Percentiles rank a stretch among this genome's conserved stretches.
Evolutionary conservation across 2,329 filamentous ascomycete species (phyloP).

Genomic region (Lasiodiplodia citricola): DNA sequence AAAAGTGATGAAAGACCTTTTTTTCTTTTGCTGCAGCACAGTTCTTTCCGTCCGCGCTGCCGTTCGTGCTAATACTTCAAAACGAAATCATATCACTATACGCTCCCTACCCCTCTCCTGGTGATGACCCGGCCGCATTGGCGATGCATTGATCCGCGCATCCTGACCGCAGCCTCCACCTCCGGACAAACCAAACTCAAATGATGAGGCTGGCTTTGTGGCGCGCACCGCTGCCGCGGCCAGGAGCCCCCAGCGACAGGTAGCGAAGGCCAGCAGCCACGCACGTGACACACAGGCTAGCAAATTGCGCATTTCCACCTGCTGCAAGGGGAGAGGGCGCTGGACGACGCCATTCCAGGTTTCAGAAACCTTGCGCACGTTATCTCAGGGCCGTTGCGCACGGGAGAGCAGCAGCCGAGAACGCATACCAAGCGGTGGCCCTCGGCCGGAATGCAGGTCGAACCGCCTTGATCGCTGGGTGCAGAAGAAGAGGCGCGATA

Average conservation of each 20-base stretch:
- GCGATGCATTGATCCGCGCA: slow-evolving; percentile 2
- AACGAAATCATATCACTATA: slow-evolving; percentile 12
- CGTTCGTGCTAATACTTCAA: slow-evolving; percentile 25
- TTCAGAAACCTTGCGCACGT: slow-evolving; percentile 19
- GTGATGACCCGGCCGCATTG: slow-evolving; percentile 11
- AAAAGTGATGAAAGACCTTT: slow-evolving; percentile 26
- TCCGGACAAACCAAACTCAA: neutral
- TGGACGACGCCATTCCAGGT: slow-evolving; percentile 13
- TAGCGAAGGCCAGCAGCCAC: slow-evolving; percentile 1
- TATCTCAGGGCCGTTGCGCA: slow-evolving; percentile 14
- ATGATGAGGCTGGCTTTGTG: slow-evolving; percentile 23
- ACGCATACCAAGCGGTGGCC: neutral
- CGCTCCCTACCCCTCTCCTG: neutral
- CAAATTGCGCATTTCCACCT: slow-evolving; percentile 23
- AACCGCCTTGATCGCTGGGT: slow-evolving; percentile 2
- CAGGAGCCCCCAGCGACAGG: slow-evolving; percentile 5
- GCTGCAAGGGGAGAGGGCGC: slow-evolving; percentile 16
- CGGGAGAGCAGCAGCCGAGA: neutral
- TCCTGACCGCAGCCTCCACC: neutral
- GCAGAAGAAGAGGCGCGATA: slow-evolving; percentile 16
- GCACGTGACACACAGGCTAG: slow-evolving; percentile 11
- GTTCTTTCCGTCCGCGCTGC: neutral
- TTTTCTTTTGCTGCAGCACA: slow-evolving; percentile 6
- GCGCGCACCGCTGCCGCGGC: slow-evolving; percentile 15
- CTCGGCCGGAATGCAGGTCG: neutral